Evolutionary conservation across 805 yeast species (phyloP).

Genomic region (Wilhelminamyces savonicus): DNA sequence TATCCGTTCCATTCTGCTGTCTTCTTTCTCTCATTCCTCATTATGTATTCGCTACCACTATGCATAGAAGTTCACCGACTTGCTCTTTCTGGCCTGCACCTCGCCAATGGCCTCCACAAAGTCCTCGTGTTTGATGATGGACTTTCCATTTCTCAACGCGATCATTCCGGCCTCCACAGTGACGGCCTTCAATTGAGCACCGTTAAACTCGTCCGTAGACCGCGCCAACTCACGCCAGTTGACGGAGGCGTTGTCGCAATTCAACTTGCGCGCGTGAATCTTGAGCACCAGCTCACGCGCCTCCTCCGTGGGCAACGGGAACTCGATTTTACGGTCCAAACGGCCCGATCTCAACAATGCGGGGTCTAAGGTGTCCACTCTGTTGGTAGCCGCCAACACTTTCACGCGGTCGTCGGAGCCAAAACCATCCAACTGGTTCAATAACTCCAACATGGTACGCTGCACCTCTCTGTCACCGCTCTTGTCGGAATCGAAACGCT

Average conservation of each 20-base stretch:
- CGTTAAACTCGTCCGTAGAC: slow-evolving; percentile 97
- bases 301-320: slow-evolving; percentile 96
- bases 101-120: slow-evolving; percentile 97
- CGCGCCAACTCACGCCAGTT: slow-evolving; percentile 99
- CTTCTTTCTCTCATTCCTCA: no score
- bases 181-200: slow-evolving; percentile 98
- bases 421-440: slow-evolving; percentile 75
- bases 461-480: slow-evolving; percentile 43
- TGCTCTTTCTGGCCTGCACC: slow-evolving; percentile 95
- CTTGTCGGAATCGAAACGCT: slow-evolving; percentile 40
- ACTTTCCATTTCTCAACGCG: slow-evolving; percentile 92
- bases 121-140: slow-evolving; percentile 90
- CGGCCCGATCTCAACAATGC: slow-evolving; percentile 96
- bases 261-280: slow-evolving; percentile 96
- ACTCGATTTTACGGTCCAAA: slow-evolving; percentile 95
- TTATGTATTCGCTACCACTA: no score
- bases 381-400: slow-evolving; percentile 95
- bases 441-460: slow-evolving; percentile 44
- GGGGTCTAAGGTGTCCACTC: slow-evolving; percentile 98
- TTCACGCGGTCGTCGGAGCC: slow-evolving; percentile 96
- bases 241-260: slow-evolving; percentile 75
- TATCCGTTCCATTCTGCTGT: no score
- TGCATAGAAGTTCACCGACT: slow-evolving; percentile 94
- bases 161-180: slow-evolving; percentile 99
- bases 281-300: slow-evolving; percentile 95